Base-by-base conservation (phyloP, 2,329 filamentous ascomycete genomes). In the Cadophora sp. region DNA sequence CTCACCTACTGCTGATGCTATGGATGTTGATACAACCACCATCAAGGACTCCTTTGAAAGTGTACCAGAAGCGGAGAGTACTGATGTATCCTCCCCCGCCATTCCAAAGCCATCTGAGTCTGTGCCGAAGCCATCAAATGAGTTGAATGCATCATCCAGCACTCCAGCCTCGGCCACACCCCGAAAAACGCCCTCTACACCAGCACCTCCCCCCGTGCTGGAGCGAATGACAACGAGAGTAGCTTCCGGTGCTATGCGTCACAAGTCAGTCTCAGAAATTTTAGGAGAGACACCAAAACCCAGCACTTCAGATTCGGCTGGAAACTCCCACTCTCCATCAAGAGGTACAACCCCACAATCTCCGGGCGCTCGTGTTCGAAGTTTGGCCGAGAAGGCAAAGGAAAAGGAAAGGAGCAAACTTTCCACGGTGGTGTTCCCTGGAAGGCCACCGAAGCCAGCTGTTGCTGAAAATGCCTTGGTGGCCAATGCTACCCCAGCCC, bases 391-490 rank as follows among this genome's bases (percentile, higher is more conserved):
- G 36, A 74, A 74, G 58, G 70, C 69, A 47, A 88, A 85, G 71
- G 83, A 86, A 39, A 85, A 83, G 70, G 84, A 86, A 60, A 90
- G 88, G 74, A 88, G 84, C 70, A 90, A 90, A 72, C 82, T 90
- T 16, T 93, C 90, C 1, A 92, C 88, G 0, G 92, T 96, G 3
- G 84, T 95, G 0, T 96, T 96, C 76, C 90, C 91, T 2, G 93
- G 92, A 74, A 87, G 88, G 64, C 81, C 81, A 0, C 82, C 82
- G 70, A 82, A 81, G 56, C 72, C 79, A 22, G 84, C 53, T 74
- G 79, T 24, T 72, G 76, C 60, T 65, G 66, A 71, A 18, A 56
- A 62, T 33, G 62, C 70, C 41, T 22, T 73, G 39, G 43, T 64
- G 27, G 30, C 62, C 53, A 59, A 66, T 62, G 68, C 66, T 13